Evolutionary conservation across 2,329 filamentous ascomycete genomes (phyloP).

Genomic region (Tolypocladium tundrense): DNA sequence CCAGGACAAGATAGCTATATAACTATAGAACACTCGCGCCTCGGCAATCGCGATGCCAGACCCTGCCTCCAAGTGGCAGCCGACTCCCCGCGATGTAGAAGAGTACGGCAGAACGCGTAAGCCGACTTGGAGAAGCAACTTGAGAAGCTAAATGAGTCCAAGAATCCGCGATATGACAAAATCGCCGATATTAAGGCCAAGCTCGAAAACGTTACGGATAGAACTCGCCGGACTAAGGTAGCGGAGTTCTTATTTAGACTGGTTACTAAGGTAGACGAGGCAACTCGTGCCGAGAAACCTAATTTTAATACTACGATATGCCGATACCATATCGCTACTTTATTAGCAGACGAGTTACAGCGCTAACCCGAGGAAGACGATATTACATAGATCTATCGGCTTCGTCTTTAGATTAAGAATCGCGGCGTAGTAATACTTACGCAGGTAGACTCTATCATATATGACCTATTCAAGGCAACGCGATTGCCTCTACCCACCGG

Average conservation of each 20-base stretch:
- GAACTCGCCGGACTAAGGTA: background rate
- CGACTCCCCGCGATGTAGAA: background rate
- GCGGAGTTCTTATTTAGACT: background rate
- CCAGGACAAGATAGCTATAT: background rate
- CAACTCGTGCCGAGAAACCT: background rate
- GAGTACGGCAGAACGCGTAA: background rate
- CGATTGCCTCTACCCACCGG: background rate
- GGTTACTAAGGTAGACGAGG: background rate
- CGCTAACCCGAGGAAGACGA: background rate
- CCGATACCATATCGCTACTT: background rate
- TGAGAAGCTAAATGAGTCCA: background rate
- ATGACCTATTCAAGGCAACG: background rate
- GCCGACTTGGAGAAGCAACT: background rate
- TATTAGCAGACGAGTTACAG: background rate
- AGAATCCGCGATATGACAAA: background rate
- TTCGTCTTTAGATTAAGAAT: background rate
- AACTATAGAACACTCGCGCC: background rate
- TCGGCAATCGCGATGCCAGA: background rate
- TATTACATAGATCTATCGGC: background rate
- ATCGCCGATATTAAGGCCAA: background rate
- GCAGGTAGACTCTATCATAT: background rate
- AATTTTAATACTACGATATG: accelerated
- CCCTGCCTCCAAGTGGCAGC: background rate
- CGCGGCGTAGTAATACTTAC: background rate
- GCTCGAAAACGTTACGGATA: background rate